Conservation (phyloP, 208 protist species). For the Wallacemonas sp. region DNA sequence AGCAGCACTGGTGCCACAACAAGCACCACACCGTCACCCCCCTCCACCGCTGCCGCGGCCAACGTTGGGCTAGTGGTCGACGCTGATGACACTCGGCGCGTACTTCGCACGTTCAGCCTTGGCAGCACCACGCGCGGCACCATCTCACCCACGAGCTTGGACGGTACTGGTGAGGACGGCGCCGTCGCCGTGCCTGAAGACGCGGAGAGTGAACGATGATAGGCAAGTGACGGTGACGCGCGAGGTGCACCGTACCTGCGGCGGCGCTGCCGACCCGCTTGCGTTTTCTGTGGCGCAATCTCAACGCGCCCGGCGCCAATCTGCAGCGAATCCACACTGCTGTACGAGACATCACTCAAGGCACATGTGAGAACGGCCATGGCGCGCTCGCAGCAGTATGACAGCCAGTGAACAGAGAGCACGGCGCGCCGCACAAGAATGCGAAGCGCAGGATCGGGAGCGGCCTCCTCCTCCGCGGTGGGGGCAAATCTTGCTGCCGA, state of each 20-base stretch:
- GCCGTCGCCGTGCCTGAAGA: no score
- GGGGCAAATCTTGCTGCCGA: neutral
- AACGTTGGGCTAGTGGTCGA: no score
- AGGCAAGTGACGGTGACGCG: no score
- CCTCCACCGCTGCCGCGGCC: neutral
- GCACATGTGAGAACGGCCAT: slow-evolving; percentile 3
- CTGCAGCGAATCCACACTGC: neutral
- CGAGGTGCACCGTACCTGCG: neutral
- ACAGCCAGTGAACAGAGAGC: slow-evolving; percentile 6
- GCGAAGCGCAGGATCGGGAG: neutral
- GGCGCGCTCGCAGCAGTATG: slow-evolving; percentile 5
- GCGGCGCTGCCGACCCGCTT: neutral
- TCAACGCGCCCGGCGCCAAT: neutral
- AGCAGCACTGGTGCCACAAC: neutral
- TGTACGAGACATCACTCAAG: slow-evolving; percentile 1
- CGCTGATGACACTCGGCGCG: neutral
- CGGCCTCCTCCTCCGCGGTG: neutral
- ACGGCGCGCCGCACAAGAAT: neutral
- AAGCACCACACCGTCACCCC: neutral
- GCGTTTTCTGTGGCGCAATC: neutral
- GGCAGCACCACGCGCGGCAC: slow-evolving; percentile 6
- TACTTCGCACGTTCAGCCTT: neutral
- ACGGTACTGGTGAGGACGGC: neutral
- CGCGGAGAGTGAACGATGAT: no score
- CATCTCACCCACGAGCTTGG: neutral